Conservation (phyloP, 129 eudicot genomes). For the Centrapalus pauciflorus region DNA sequence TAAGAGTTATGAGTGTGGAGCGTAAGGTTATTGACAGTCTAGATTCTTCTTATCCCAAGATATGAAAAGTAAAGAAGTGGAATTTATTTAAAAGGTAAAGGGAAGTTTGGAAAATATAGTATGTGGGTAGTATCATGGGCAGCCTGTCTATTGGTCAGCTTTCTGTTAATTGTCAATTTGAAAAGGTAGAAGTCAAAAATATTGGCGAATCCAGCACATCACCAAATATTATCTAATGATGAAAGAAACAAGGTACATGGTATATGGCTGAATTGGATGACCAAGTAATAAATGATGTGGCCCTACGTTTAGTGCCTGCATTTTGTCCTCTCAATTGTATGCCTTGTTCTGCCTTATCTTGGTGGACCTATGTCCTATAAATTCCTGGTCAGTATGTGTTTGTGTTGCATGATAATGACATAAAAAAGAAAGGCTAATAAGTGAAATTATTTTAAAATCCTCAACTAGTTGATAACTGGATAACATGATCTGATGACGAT, state of each 20-base stretch:
- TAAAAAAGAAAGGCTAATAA: background rate
- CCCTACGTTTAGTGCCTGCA: conserved; percentile 12
- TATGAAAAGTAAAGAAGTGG: conserved; percentile 4
- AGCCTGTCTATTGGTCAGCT: background rate
- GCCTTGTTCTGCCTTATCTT: conserved; percentile 9
- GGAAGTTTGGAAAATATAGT: background rate
- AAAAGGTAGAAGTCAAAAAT: background rate
- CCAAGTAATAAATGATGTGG: background rate
- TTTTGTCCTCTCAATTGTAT: conserved; percentile 14
- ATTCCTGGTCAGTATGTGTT: conserved; percentile 14
- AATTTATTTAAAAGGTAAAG: background rate
- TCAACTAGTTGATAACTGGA: background rate
- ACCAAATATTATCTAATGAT: conserved; percentile 6
- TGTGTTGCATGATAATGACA: conserved; percentile 3
- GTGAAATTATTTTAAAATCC: background rate
- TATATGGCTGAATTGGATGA: conserved; percentile 12
- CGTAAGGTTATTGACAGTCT: background rate
- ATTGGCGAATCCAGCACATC: conserved; percentile 7
- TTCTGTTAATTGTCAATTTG: background rate
- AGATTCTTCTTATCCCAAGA: background rate
- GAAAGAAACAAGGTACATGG: background rate
- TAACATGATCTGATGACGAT: conserved; percentile 5
- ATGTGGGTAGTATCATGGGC: background rate
- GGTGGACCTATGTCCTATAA: conserved; percentile 23
- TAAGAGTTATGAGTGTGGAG: background rate